Conservation (phyloP, 352 stramenopile genomes). For the Thalassiosira mediterranea region DNA sequence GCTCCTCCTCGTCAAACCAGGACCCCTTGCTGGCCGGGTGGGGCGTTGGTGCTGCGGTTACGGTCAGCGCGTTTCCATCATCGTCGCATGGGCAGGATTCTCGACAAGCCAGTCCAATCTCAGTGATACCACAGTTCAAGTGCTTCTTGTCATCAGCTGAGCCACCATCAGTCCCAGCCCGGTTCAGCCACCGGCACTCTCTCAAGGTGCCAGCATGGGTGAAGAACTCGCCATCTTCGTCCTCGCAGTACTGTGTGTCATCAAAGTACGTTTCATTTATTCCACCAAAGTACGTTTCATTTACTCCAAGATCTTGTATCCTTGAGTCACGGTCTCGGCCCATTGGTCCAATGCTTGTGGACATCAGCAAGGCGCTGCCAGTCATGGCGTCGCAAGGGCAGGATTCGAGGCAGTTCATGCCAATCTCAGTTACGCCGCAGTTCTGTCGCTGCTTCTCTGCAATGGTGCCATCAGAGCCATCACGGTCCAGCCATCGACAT, state of each 20-base stretch:
- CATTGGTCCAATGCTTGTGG: no score
- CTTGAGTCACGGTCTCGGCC: no score
- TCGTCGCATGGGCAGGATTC: constrained; percentile 26
- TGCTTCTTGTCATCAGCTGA: constrained; percentile 27
- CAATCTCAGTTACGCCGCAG: constrained; percentile 43
- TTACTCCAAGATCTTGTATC: no score
- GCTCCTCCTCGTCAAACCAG: constrained; percentile 27
- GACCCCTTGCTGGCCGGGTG: constrained; percentile 10
- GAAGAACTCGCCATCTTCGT: constrained; percentile 3
- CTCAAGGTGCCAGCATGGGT: constrained; percentile 4
- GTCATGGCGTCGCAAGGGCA: no score
- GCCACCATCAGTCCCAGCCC: constrained; percentile 4
- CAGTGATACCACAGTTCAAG: constrained; percentile 33
- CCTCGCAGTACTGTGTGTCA: neutral
- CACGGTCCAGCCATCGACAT: constrained; percentile 37
- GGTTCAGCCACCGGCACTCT: constrained; percentile 30
- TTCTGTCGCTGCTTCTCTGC: constrained; percentile 39
- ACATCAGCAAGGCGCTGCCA: no score
- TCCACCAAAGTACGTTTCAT: no score
- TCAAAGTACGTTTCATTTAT: no score
- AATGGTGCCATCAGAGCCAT: no score
- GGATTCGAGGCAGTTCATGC: constrained; percentile 36
- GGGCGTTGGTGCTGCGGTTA: neutral
- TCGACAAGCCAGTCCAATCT: constrained; percentile 38
- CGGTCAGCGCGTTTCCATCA: no score